Evolutionary conservation across 1,284 basidiomycete genomes (phyloP).

Genomic region (Tremellales sp.): DNA sequence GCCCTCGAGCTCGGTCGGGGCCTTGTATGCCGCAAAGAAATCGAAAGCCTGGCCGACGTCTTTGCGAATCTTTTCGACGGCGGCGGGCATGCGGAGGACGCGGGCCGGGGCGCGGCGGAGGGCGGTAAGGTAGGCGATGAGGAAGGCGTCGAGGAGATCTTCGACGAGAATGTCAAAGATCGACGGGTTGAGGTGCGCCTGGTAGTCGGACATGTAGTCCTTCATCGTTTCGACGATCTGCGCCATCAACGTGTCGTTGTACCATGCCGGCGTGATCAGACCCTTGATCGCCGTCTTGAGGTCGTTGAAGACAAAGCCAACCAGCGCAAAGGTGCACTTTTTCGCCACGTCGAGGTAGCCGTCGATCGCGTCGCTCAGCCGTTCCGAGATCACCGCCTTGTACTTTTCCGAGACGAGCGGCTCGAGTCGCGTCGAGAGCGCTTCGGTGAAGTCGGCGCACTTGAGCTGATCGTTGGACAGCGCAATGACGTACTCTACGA

Average conservation of each 20-base stretch:
- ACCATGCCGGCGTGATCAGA: slow-evolving; percentile 81
- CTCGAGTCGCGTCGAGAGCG: slow-evolving; percentile 78
- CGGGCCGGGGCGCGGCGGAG: slow-evolving; percentile 67
- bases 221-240: slow-evolving; percentile 93
- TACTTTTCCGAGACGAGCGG: slow-evolving; percentile 92
- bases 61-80: slow-evolving; percentile 72
- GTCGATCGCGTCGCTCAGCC: slow-evolving; percentile 92
- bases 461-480: slow-evolving; percentile 99
- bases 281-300: slow-evolving; percentile 81
- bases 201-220: slow-evolving; percentile 92
- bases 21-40: slow-evolving; percentile 78
- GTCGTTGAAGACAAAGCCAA: slow-evolving; percentile 94
- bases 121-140: slow-evolving; percentile 85
- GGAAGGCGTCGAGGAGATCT: slow-evolving; percentile 86
- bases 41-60: slow-evolving; percentile 75
- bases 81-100: slow-evolving; percentile 81
- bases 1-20: slow-evolving; percentile 71
- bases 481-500: slow-evolving; percentile 95
- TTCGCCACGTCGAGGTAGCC: slow-evolving; percentile 98
- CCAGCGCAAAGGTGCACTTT: slow-evolving; percentile 89
- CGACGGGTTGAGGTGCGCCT: slow-evolving; percentile 82
- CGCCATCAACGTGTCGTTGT: slow-evolving; percentile 55
- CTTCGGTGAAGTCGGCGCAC: slow-evolving; percentile 88
- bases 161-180: slow-evolving; percentile 89
- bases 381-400: slow-evolving; percentile 72